A percentile compares a stretch with the other conserved stretches of the same genome.
These are phyloP conservation scores for Aspergillus hiratsukae DNA, from an alignment of 2,329 filamentous ascomycete genomes.

Conservation along the genomic window DNA sequence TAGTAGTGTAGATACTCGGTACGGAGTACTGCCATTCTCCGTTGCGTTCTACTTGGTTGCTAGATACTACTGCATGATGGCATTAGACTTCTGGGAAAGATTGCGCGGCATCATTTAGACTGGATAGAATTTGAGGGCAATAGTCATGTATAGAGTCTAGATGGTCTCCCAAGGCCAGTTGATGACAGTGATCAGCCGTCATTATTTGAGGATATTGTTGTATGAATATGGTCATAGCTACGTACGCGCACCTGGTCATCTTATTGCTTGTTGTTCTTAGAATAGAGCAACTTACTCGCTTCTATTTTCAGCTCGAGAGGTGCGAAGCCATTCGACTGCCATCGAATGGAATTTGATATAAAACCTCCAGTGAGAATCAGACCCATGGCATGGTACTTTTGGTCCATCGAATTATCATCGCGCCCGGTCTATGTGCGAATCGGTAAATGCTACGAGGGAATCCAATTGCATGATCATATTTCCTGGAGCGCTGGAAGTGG, in stretches of 20 bases:
- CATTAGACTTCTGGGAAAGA: background rate
- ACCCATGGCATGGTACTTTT: background rate
- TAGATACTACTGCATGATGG: background rate
- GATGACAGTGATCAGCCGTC: background rate
- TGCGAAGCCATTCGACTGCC: background rate
- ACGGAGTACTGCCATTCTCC: background rate
- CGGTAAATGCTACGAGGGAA: background rate
- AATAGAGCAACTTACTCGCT: background rate
- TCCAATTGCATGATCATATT: background rate
- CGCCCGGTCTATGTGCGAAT: background rate
- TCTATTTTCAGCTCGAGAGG: background rate
- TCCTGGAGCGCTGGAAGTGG: background rate
- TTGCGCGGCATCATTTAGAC: background rate
- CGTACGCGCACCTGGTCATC: background rate
- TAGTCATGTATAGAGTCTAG: background rate
- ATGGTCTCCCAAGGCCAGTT: background rate
- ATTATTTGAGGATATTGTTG: background rate
- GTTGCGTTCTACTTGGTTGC: background rate
- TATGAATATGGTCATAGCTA: background rate
- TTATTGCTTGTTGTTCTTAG: background rate
- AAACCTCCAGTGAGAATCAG: background rate
- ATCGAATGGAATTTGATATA: background rate
- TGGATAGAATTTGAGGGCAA: background rate
- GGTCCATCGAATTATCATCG: background rate
- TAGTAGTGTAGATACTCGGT: background rate